phyloP scores from a whole-genome alignment of 495 filamentous ascomycete genomes.

The Aspergillus egyptiacus region DNA sequence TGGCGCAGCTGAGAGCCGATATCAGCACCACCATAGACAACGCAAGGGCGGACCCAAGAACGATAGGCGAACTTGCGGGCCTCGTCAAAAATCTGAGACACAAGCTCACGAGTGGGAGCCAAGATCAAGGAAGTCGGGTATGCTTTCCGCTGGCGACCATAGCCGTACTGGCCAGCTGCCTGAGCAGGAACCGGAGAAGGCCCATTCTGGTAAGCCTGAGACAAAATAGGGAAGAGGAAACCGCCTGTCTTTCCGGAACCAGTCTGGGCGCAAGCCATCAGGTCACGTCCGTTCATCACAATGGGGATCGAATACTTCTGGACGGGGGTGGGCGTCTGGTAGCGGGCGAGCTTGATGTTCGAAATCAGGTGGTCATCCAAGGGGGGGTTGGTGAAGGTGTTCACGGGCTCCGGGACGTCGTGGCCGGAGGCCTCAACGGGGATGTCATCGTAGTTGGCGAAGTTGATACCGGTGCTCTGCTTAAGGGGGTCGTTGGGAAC shows the following conservation, averaged over 20 bases:
- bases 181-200: slow-evolving; percentile 62
- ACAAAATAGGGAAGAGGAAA: slow-evolving; percentile 97
- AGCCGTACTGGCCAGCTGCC: slow-evolving; percentile 56
- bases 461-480: slow-evolving; percentile 97
- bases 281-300: slow-evolving; percentile 90
- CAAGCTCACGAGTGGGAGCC: slow-evolving; percentile 93
- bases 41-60: slow-evolving; percentile 96
- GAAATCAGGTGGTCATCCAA: slow-evolving; percentile 82
- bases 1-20: slow-evolving; percentile 94
- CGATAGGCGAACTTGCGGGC: slow-evolving; percentile 97
- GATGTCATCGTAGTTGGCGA: slow-evolving; percentile 99
- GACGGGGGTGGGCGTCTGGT: slow-evolving; percentile 90
- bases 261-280: slow-evolving; percentile 99
- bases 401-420: slow-evolving; percentile 87
- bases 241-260: slow-evolving; percentile 99
- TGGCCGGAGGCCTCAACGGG: slow-evolving; percentile 95
- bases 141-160: slow-evolving; percentile 85
- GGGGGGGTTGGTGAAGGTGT: slow-evolving; percentile 86
- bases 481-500: slow-evolving; percentile 88
- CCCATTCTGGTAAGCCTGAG: slow-evolving; percentile 86
- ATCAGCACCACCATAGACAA: slow-evolving; percentile 98
- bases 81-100: slow-evolving; percentile 98
- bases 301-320: slow-evolving; percentile 99
- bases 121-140: slow-evolving; percentile 93
- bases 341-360: slow-evolving; percentile 90